Base-by-base conservation (phyloP, 352 stramenopile genomes). In the Phytophthora litchii region DNA sequence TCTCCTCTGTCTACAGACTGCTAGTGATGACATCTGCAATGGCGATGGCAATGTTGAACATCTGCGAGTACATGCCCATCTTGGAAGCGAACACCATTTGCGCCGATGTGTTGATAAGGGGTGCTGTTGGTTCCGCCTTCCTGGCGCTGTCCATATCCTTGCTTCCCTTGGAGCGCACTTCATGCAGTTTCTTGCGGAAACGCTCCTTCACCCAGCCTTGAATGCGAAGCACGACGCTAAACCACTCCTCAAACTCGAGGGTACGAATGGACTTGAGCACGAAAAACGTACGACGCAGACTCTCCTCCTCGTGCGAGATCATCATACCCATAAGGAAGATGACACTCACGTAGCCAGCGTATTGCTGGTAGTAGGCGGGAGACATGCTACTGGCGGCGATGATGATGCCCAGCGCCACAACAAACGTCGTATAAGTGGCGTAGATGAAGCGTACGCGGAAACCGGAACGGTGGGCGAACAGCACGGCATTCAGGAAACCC, bases 401-500 rank as follows among this genome's bases (percentile, higher is more conserved):
- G 59, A 93, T 71, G 36, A 93, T 81, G 9, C 77, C 74, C 7
- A 84, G 19, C 3, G 77, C 78, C 13, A 92, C 78, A 12, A 86
- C 52, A n/a, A 78, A 76, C 6, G 83, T 91, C 40, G 81, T 86
- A 47, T 86, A 84, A 10, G 82, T 90, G 3, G 81, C 79, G 59
- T 93, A 93, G 32, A 91, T 78, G 62, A 91, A 93, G 3, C 83
- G 79, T 23, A 93, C 76, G 45, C 82, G 83, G 60, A 91, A 93
- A 6, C 81, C 83, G 17, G 81, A 91, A 21, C 83, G 79, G 42
- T 93, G 83, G 0, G 81, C 78, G 46, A 88, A 93, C 21, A 93
- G 70, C 36, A 93, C 75, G 3, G 83, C 79, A 64, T 93, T 93
- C 32, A 93, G 54, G 52, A 93, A 89, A 10, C 83, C 83, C 81